Conservation (phyloP, 2,329 filamentous ascomycete genomes). For the Botrytis paeoniae region DNA sequence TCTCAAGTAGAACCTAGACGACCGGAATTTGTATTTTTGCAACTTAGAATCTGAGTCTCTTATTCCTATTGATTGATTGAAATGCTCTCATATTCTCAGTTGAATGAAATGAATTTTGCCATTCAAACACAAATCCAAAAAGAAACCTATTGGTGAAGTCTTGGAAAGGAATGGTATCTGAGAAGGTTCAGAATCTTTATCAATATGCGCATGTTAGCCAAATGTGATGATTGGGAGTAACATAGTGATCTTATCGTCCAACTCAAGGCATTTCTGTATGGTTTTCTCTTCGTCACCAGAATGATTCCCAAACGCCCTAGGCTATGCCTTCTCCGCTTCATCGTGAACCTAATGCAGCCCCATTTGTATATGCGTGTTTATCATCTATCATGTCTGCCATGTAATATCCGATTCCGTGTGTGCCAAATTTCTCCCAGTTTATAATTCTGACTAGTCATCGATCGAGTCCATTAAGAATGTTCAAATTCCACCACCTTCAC, state of each 20-base stretch:
- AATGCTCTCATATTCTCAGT: neutral
- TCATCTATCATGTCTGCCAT: neutral
- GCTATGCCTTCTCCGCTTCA: neutral
- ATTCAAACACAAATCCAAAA: neutral
- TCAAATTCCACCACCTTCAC: constrained; percentile 14
- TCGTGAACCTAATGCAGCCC: neutral
- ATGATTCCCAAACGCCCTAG: neutral
- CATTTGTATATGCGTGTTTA: neutral
- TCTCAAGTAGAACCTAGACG: neutral
- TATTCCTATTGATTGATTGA: neutral
- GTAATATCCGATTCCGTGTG: neutral
- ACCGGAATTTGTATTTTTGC: neutral
- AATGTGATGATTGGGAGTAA: neutral
- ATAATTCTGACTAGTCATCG: neutral
- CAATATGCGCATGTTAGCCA: neutral
- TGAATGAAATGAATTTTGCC: neutral
- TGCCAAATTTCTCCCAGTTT: neutral
- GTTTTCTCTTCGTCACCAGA: neutral
- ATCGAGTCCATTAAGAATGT: neutral
- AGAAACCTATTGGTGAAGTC: neutral
- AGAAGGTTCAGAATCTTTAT: neutral
- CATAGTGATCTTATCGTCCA: neutral
- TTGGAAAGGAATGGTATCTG: neutral
- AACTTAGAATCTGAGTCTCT: neutral
- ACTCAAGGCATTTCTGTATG: neutral